Conservation (phyloP, 495 filamentous ascomycete genomes). For the Cercophora newfieldiana region DNA sequence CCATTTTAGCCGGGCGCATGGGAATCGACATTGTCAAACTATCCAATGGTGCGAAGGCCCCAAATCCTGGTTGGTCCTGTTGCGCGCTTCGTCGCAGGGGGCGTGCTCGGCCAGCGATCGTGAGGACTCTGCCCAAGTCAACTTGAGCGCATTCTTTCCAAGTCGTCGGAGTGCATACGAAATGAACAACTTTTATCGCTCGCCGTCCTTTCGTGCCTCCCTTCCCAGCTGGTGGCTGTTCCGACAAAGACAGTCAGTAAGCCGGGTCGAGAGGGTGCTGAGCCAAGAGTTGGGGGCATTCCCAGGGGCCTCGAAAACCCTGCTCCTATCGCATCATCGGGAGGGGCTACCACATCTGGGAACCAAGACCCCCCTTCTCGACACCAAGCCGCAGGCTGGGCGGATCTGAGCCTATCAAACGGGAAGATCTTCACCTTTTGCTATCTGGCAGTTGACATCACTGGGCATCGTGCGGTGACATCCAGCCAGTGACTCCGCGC, state of each 20-base stretch:
- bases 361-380: background rate
- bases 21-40: background rate
- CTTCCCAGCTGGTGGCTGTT: no score
- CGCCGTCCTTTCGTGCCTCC: no score
- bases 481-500: background rate
- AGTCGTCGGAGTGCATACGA: background rate
- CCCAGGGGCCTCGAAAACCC: background rate
- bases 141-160: background rate
- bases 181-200: background rate
- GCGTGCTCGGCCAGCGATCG: background rate
- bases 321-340: background rate
- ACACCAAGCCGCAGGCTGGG: slow-evolving; percentile 17
- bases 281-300: background rate
- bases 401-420: slow-evolving; percentile 22
- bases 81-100: background rate
- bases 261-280: slow-evolving; percentile 1
- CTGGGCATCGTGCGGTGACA: background rate
- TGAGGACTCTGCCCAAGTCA: background rate
- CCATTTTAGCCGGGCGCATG: slow-evolving; percentile 25
- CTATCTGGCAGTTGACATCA: slow-evolving; percentile 28
- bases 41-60: background rate
- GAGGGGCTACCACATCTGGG: background rate
- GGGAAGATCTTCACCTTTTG: slow-evolving; percentile 3
- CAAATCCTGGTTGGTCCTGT: slow-evolving; percentile 2
- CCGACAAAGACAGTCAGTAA: no score